A percentile compares a stretch with the other conserved stretches of the same genome.
These are phyloP conservation scores for Emmonsiellopsis sp. DNA, from an alignment of 2,329 filamentous ascomycete species.

Conservation along the genomic window DNA sequence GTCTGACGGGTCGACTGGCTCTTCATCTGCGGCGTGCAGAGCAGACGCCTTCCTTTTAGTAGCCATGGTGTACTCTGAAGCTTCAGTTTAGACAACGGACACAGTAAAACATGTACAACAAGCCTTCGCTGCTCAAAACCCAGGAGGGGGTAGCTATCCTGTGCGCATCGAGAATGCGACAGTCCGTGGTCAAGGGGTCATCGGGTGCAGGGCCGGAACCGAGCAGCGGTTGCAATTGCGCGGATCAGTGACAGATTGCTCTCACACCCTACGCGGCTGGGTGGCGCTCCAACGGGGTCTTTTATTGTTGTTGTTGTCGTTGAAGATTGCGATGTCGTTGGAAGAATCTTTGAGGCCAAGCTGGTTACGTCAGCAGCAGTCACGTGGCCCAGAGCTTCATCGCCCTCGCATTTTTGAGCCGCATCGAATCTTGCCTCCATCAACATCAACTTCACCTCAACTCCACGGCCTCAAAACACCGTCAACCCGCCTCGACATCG, in stretches of 20 bases:
- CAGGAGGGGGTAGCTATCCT: no score
- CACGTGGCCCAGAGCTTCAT: background rate
- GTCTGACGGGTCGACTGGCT: constrained; percentile 85
- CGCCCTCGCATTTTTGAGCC: background rate
- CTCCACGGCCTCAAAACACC: no score
- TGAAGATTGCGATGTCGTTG: background rate
- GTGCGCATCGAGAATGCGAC: no score
- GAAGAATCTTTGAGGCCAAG: background rate
- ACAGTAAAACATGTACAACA: no score
- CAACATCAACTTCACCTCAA: background rate
- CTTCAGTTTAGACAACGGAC: no score
- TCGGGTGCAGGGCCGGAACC: no score
- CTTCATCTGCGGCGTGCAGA: constrained; percentile 59
- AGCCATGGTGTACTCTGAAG: constrained; percentile 53
- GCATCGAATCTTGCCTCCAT: no score
- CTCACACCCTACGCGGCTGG: background rate
- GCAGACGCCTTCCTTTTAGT: constrained; percentile 80
- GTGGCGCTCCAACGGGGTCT: background rate
- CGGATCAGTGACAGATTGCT: no score
- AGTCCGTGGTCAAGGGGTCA: no score
- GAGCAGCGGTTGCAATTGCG: no score
- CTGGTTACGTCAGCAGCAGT: background rate
- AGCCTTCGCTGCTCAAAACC: no score
- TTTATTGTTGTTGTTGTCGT: background rate
- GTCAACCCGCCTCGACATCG: background rate